phyloP scores from a whole-genome alignment of 768 basidiomycete genomes.

The Leccinum rimulosum region DNA sequence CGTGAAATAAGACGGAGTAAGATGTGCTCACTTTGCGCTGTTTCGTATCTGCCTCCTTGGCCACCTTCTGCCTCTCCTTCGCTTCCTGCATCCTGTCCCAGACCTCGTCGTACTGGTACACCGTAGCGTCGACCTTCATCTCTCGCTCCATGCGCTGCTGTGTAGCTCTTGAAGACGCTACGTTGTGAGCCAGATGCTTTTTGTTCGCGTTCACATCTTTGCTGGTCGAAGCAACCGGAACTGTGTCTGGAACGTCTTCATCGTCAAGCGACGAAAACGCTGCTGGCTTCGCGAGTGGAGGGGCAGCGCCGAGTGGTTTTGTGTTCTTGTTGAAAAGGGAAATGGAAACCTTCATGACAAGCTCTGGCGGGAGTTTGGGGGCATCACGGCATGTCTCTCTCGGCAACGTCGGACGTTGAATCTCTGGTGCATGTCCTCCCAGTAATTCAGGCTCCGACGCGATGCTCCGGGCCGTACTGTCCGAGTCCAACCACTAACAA shows the following conservation, averaged over 20 bases:
- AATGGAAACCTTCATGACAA: conserved; percentile 85
- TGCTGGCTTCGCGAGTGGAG: conserved; percentile 55
- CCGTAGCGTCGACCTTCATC: conserved; percentile 71
- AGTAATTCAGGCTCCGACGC: not conserved
- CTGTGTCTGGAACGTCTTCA: conserved; percentile 53
- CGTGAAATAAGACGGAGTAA: not conserved
- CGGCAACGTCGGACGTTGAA: not conserved
- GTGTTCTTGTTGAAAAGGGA: conserved; percentile 56
- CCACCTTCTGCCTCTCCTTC: conserved; percentile 68
- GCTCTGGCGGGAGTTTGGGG: not conserved
- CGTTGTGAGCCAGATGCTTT: conserved; percentile 55
- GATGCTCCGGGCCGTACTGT: not conserved
- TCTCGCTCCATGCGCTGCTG: conserved; percentile 79
- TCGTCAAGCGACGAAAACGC: conserved; percentile 66
- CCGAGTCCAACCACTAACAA: conserved; percentile 12
- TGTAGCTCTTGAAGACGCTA: conserved; percentile 58
- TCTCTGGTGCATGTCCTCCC: not conserved
- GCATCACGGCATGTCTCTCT: not conserved
- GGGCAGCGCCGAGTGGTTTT: conserved; percentile 54
- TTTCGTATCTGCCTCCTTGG: conserved; percentile 71
- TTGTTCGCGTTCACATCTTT: conserved; percentile 48
- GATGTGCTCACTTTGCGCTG: conserved; percentile 66
- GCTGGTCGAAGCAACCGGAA: conserved; percentile 43
- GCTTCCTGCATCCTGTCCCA: conserved; percentile 95
- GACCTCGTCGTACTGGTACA: conserved; percentile 95